Conservation (phyloP, 2,329 filamentous ascomycete genomes). For the Penicillium brasilianum region DNA sequence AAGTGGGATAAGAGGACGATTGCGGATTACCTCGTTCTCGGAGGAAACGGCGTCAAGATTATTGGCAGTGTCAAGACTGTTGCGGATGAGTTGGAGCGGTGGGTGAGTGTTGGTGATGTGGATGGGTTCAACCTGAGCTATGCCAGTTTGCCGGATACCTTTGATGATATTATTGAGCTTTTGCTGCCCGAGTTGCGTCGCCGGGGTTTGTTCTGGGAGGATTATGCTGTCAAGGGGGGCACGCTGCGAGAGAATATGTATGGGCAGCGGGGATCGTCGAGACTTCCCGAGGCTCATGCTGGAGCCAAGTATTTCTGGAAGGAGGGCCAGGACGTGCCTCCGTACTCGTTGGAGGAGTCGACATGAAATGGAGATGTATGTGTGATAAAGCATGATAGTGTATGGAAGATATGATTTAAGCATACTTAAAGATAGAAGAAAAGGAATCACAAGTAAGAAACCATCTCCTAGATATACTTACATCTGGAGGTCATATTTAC, state of each 20-base stretch:
- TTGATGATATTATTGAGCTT: conserved; percentile 42
- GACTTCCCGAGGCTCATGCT: conserved; percentile 43
- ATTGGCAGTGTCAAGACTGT: conserved; percentile 45
- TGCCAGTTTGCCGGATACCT: conserved; percentile 42
- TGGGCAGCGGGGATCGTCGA: conserved; percentile 36
- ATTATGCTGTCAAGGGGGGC: conserved; percentile 43
- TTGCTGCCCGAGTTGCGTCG: conserved; percentile 41
- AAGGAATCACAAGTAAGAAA: too few relatives aligned
- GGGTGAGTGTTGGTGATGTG: conserved; percentile 42
- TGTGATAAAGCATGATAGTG: background rate
- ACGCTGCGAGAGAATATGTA: conserved; percentile 49
- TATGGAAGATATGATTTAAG: too few relatives aligned
- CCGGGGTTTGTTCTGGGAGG: conserved; percentile 46
- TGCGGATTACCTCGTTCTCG: conserved; percentile 41
- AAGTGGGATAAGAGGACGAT: conserved; percentile 48
- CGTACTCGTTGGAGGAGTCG: conserved; percentile 29
- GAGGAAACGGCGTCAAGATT: conserved; percentile 43
- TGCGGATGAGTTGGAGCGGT: conserved; percentile 45
- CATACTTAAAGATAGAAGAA: too few relatives aligned
- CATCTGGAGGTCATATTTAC: too few relatives aligned
- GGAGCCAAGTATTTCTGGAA: conserved; percentile 45
- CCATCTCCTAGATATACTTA: too few relatives aligned
- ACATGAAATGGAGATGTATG: background rate
- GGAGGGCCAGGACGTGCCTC: conserved; percentile 39
- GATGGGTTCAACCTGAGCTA: conserved; percentile 46